Conservation (phyloP, 1,284 basidiomycete species). For the Ceratobasidium sp. region DNA sequence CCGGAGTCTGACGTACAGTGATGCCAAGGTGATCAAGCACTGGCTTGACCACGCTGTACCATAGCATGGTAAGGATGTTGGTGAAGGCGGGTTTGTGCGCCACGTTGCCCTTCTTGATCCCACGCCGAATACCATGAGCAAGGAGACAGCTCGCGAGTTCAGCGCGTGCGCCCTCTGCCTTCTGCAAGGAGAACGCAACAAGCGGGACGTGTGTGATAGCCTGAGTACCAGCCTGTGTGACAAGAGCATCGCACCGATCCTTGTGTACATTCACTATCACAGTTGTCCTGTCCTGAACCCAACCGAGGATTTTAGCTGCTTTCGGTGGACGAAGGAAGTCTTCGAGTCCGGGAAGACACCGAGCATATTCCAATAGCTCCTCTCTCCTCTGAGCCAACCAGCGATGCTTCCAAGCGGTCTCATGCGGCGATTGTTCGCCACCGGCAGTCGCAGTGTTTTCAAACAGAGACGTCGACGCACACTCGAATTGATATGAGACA, state of each 20-base stretch:
- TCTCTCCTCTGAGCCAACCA: no score
- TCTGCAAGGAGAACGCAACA: not conserved
- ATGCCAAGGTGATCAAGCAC: not conserved
- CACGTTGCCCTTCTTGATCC: not conserved
- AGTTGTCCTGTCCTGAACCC: not conserved
- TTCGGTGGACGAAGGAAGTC: not conserved
- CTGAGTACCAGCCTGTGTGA: no score
- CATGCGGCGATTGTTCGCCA: not conserved
- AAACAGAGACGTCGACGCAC: not conserved
- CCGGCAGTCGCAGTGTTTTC: not conserved
- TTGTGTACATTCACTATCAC: not conserved
- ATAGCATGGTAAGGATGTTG: not conserved
- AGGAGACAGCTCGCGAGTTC: not conserved
- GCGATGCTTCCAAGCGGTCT: not conserved
- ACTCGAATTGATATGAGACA: not conserved
- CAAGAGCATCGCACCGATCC: no score
- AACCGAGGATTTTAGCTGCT: not conserved
- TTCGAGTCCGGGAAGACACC: not conserved
- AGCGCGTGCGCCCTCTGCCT: not conserved
- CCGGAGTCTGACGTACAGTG: not conserved
- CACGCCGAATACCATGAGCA: no score
- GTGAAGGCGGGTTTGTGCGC: not conserved
- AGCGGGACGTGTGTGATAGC: no score
- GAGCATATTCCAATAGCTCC: not conserved
- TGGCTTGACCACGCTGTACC: conserved; percentile 2